A percentile compares a stretch with the other conserved stretches of the same genome.
Evolutionary conservation across 2,329 filamentous ascomycete species (phyloP).

Genomic region (Penicillium italicum): DNA sequence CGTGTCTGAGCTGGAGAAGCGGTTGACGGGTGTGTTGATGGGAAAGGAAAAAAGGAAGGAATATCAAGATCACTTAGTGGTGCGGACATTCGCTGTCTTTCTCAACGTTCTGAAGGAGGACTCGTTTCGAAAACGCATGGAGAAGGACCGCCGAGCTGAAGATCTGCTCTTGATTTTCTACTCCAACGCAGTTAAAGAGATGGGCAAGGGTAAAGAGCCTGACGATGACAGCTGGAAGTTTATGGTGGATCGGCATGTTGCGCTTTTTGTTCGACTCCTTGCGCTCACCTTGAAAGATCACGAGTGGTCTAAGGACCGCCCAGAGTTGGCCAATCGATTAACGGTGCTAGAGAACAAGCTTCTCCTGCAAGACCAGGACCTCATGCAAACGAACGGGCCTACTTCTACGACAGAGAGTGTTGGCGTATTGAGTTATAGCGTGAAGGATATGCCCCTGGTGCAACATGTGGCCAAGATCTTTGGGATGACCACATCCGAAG

Average conservation of each 20-base stretch:
- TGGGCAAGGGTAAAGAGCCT: conserved; percentile 69
- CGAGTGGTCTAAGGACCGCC: conserved; percentile 78
- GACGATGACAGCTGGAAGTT: conserved; percentile 88
- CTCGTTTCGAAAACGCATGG: conserved; percentile 82
- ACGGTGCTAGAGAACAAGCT: conserved; percentile 87
- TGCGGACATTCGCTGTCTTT: conserved; percentile 90
- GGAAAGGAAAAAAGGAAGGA: conserved; percentile 81
- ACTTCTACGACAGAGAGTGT: conserved; percentile 71
- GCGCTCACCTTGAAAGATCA: conserved; percentile 75
- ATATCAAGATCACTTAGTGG: conserved; percentile 85
- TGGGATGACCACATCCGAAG: conserved; percentile 70
- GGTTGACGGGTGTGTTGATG: conserved; percentile 74
- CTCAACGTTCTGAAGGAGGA: conserved; percentile 89
- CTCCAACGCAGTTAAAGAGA: conserved; percentile 85
- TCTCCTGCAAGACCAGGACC: conserved; percentile 86
- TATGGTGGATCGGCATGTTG: conserved; percentile 89
- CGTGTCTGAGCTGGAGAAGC: conserved; percentile 67
- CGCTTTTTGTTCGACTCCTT: conserved; percentile 86
- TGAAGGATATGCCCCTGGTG: conserved; percentile 95
- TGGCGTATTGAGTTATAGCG: conserved; percentile 80
- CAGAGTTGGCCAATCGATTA: conserved; percentile 76
- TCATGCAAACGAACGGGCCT: conserved; percentile 62
- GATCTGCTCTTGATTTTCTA: conserved; percentile 95
- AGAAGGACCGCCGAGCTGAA: conserved; percentile 90
- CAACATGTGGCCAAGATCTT: conserved; percentile 85